phyloP scores from a whole-genome alignment of 768 basidiomycete species.

The Tricholoma sp. region DNA sequence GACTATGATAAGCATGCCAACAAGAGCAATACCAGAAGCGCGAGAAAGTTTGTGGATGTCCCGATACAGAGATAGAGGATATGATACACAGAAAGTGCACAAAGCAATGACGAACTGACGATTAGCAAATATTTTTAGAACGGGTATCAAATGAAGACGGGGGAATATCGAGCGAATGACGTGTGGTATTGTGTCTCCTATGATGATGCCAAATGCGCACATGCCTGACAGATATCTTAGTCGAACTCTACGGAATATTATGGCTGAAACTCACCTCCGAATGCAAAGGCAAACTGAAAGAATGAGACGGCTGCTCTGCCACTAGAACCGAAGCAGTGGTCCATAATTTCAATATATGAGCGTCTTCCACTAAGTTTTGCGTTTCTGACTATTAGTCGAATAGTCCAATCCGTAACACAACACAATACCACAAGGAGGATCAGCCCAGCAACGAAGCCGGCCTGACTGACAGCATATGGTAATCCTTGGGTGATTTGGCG shows the following conservation, averaged over 20 bases:
- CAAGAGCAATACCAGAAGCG: slow-evolving; percentile 83
- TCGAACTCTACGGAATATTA: not conserved
- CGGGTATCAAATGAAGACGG: slow-evolving; percentile 53
- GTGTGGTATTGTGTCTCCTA: slow-evolving; percentile 95
- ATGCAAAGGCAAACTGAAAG: slow-evolving; percentile 97
- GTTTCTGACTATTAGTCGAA: slow-evolving; percentile 91
- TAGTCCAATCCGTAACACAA: slow-evolving; percentile 94
- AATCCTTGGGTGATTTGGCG: slow-evolving; percentile 48
- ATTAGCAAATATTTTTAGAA: slow-evolving; percentile 74
- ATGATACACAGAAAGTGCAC: slow-evolving; percentile 85
- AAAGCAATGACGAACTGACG: slow-evolving; percentile 87
- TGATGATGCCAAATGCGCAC: slow-evolving; percentile 98
- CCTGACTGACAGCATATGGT: slow-evolving; percentile 91
- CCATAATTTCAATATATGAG: slow-evolving; percentile 94
- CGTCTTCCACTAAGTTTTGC: slow-evolving; percentile 91
- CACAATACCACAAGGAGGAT: slow-evolving; percentile 78
- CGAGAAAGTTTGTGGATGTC: slow-evolving; percentile 97
- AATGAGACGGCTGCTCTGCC: slow-evolving; percentile 94
- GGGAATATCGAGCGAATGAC: slow-evolving; percentile 89
- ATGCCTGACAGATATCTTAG: slow-evolving; percentile 52
- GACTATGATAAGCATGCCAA: slow-evolving; percentile 95
- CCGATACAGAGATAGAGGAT: slow-evolving; percentile 91
- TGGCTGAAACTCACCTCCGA: slow-evolving; percentile 62
- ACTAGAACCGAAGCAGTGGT: slow-evolving; percentile 83
- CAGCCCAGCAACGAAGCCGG: slow-evolving; percentile 88